Conservation (phyloP, 1,284 basidiomycete species). For the Papiliotrema laurentii region DNA sequence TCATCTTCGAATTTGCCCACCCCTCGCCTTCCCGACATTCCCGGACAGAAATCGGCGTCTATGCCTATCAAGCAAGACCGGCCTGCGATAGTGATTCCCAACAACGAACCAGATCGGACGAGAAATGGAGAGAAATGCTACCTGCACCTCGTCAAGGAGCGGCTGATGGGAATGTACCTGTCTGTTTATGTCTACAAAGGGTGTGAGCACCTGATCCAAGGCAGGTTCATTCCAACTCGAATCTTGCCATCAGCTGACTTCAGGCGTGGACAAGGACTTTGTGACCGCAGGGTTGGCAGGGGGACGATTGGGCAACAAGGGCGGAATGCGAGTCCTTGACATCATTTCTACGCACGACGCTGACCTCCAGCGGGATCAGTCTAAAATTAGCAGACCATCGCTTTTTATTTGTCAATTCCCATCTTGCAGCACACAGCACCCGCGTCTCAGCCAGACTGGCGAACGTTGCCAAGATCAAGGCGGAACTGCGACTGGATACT, state of each 20-base stretch:
- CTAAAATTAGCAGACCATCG: conserved; percentile 52
- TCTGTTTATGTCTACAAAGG: conserved; percentile 49
- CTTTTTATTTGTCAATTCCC: conserved; percentile 56
- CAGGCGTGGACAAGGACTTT: conserved; percentile 51
- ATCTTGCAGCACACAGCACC: conserved; percentile 53
- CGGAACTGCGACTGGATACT: conserved; percentile 52
- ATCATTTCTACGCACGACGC: conserved; percentile 12
- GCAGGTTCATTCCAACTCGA: conserved; percentile 9
- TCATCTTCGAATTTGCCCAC: not conserved
- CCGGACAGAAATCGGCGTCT: not conserved
- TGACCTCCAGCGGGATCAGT: conserved; percentile 48
- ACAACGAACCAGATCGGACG: conserved; percentile 9
- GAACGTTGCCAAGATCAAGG: conserved; percentile 52
- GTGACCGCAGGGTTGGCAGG: conserved; percentile 56
- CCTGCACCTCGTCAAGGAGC: conserved; percentile 54
- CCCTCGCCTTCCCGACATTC: conserved; percentile 1
- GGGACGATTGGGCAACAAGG: conserved; percentile 55
- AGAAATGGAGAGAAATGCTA: conserved; percentile 46
- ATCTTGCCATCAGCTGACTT: conserved; percentile 1
- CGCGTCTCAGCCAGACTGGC: conserved; percentile 41
- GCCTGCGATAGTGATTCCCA: conserved; percentile 20
- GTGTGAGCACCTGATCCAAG: conserved; percentile 48
- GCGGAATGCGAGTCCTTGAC: conserved; percentile 41
- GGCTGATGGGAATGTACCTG: conserved; percentile 55
- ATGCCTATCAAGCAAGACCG: not conserved